These are phyloP conservation scores for barrel medic (Medicago truncatula) DNA, from an alignment of 306 rosid genomes.

Conservation along the genomic window MtrunA17r5.0-ANR NC_053049.1:14024001-14024500, in stretches of 20 bases:
- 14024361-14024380: slow-evolving; percentile 91
- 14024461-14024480: too few relatives aligned
- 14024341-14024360: slow-evolving; percentile 69
- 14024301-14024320: slow-evolving; percentile 77
- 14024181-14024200: background rate
- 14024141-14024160: background rate
- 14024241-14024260: slow-evolving; percentile 92
- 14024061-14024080: background rate
- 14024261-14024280: slow-evolving; percentile 74
- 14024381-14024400: too few relatives aligned
- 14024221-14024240: slow-evolving; percentile 76
- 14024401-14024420: too few relatives aligned
- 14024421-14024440: too few relatives aligned
- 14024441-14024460: too few relatives aligned
- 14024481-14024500: too few relatives aligned
- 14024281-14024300: slow-evolving; percentile 75
- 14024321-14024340: slow-evolving; percentile 86
- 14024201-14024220: slow-evolving; percentile 73
- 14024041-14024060: background rate
- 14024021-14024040: too few relatives aligned
- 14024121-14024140: background rate
- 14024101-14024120: background rate
- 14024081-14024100: background rate
- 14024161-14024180: background rate
- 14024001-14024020: too few relatives aligned